phyloP scores from a whole-genome alignment of 2,329 filamentous ascomycete species.

The Nemania bipapillata region DNA sequence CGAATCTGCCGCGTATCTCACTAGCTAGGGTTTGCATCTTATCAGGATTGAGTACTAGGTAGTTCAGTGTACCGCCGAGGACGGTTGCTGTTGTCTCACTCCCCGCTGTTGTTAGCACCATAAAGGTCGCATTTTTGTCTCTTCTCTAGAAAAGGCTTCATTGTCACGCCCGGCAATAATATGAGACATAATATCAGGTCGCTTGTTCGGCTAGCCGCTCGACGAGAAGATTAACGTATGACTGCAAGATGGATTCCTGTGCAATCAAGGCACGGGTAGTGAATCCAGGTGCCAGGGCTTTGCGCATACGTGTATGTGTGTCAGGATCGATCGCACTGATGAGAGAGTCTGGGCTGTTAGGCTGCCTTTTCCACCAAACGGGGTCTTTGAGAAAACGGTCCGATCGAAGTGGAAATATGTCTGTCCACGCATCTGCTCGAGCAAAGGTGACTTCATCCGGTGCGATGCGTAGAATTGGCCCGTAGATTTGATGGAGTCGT shows the following conservation, averaged over 20 bases:
- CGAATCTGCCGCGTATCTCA: conserved; percentile 31
- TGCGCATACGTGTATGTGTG: conserved; percentile 43
- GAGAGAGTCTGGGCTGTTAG: conserved; percentile 41
- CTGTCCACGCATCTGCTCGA: conserved; percentile 36
- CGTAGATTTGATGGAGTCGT: conserved; percentile 40
- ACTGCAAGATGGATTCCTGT: conserved; percentile 47
- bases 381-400: conserved; percentile 46
- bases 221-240: conserved; percentile 47
- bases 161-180: conserved; percentile 38
- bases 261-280: conserved; percentile 43
- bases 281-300: conserved; percentile 45
- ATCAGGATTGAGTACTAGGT: conserved; percentile 38
- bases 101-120: conserved; percentile 48
- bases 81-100: conserved; percentile 48
- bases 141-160: conserved; percentile 36
- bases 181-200: conserved; percentile 49
- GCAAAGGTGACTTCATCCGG: conserved; percentile 44
- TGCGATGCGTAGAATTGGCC: conserved; percentile 42
- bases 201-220: conserved; percentile 40
- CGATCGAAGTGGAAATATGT: conserved; percentile 40
- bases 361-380: conserved; percentile 47
- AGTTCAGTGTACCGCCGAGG: conserved; percentile 41
- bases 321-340: conserved; percentile 48
- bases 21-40: conserved; percentile 29
- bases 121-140: conserved; percentile 52